Base-by-base conservation (phyloP, 1,284 basidiomycete species). In the Sporisorium scitamineum region DNA sequence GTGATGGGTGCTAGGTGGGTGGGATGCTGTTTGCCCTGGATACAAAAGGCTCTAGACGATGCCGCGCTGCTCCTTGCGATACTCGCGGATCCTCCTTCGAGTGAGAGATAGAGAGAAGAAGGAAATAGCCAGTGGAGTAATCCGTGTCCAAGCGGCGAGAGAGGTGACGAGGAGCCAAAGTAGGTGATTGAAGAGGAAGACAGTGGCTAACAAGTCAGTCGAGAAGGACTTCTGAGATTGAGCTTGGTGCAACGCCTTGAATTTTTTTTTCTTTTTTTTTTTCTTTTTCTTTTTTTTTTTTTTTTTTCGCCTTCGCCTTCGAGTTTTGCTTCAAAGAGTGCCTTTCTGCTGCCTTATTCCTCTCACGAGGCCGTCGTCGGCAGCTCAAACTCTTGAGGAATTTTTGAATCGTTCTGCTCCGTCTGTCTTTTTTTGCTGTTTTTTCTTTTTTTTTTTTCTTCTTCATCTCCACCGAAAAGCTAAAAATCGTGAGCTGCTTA, bases 381-480 rank as follows among this genome's bases (percentile, higher is more conserved):
- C 39, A 42, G 39, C 45, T 56, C 31, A 18, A 44, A 31, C 27
- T 45, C 26, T n/a, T 2, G 6, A 22, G 24, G 26, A 31, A 18
- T 45, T 34, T 51, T 50, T 50, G 9, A 14, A 29, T 27, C 27
- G 31, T 44, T 4, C 18, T 2, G 29, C 31, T 39, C 11, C 24
- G 13, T 3, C 47, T 39, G 34, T 27, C 39, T 50, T 41, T 16
- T 31, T 13, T 32, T 45, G 50, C 39, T 54, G 39, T 26, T 47
- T 41, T 51, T 51, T 26, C n/a, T 27, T 41, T 55, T 47, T 68
- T 47, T 18, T 47, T 55, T 26, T 47, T 44, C 54, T 44, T 54
- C 54, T 51, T 61, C 50, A 27, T 61, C 62, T 70, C 68, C 68
- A 59, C 68, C 37, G 22, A 37, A 24, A 34, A 55, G 41, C 58